Percentiles rank a stretch among this genome's conserved stretches.
These are phyloP conservation scores for Fusarium paranaense DNA, from an alignment of 2,329 filamentous ascomycete species.

Conservation along the genomic window DNA sequence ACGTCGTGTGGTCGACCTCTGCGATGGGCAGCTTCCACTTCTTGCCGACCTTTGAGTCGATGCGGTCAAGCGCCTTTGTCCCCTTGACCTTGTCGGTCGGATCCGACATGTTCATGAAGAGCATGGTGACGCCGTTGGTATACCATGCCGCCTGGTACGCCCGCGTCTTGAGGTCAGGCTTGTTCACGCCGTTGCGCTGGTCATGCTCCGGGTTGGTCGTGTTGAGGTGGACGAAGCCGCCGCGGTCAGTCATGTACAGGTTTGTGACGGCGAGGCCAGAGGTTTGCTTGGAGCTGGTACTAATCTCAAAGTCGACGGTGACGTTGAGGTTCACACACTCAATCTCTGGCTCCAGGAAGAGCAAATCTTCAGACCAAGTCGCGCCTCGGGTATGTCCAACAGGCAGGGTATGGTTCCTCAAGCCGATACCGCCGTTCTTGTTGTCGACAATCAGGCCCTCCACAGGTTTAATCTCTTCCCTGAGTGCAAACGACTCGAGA, in stretches of 20 bases:
- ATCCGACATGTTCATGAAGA: constrained; percentile 54
- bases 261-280: constrained; percentile 19
- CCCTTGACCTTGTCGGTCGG: constrained; percentile 8
- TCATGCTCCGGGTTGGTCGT: constrained; percentile 48
- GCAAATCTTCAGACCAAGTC: constrained; percentile 59
- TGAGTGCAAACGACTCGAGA: constrained; percentile 45
- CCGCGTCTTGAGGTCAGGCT: constrained; percentile 51
- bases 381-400: constrained; percentile 48
- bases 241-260: constrained; percentile 53
- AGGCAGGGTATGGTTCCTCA: constrained; percentile 59
- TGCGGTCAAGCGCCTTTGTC: constrained; percentile 17
- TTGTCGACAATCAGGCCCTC: constrained; percentile 60
- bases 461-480: constrained; percentile 48
- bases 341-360: constrained; percentile 60
- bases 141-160: constrained; percentile 59
- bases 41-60: constrained; percentile 18
- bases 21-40: constrained; percentile 25
- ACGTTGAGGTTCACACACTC: constrained; percentile 57
- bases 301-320: constrained; percentile 55
- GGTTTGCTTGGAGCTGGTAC: constrained; percentile 2
- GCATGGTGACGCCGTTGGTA: constrained; percentile 54
- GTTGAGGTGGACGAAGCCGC: constrained; percentile 56
- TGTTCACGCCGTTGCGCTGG: constrained; percentile 46
- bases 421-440: constrained; percentile 55
- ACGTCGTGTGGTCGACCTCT: constrained; percentile 4